A percentile compares a stretch with the other conserved stretches of the same genome.
These are phyloP conservation scores for Boletus semigastroideus DNA, from an alignment of 1,284 basidiomycete species.

Conservation along the genomic window DNA sequence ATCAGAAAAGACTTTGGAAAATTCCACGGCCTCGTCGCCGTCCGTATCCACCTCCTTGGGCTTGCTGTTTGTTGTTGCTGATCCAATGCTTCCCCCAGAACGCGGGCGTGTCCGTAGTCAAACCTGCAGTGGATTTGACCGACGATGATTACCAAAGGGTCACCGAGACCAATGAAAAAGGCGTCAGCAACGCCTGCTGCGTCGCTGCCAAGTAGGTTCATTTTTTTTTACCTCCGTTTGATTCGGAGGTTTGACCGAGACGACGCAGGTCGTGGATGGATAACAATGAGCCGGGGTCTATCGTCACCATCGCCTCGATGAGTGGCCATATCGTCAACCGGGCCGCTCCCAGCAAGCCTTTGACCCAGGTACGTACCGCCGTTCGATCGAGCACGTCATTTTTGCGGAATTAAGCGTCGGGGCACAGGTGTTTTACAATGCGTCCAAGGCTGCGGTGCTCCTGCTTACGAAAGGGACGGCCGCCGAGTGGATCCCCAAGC, in stretches of 20 bases:
- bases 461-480: slow-evolving; percentile 56
- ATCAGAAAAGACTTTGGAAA: slow-evolving; percentile 26
- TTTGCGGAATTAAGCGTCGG: accelerated
- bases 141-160: slow-evolving; percentile 44
- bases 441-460: slow-evolving; percentile 59
- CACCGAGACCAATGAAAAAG: slow-evolving; percentile 39
- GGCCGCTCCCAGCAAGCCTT: slow-evolving; percentile 29
- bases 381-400: neutral
- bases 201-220: slow-evolving; percentile 38
- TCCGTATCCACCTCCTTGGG: neutral
- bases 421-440: slow-evolving; percentile 57
- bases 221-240: no score
- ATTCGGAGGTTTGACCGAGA: accelerated
- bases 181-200: slow-evolving; percentile 45
- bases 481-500: slow-evolving; percentile 54
- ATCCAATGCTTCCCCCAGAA: slow-evolving; percentile 31
- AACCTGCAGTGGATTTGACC: slow-evolving; percentile 46
- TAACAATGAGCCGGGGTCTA: slow-evolving; percentile 20
- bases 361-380: slow-evolving; percentile 36
- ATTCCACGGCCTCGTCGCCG: slow-evolving; percentile 15
- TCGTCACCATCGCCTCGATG: slow-evolving; percentile 53
- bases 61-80: neutral
- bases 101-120: slow-evolving; percentile 48
- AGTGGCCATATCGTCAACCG: slow-evolving; percentile 50
- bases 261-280: slow-evolving; percentile 15